Percentiles rank a stretch among this genome's conserved stretches.
Conservation (phyloP, 2,329 filamentous ascomycete species). For the Colletotrichum godetiae region DNA sequence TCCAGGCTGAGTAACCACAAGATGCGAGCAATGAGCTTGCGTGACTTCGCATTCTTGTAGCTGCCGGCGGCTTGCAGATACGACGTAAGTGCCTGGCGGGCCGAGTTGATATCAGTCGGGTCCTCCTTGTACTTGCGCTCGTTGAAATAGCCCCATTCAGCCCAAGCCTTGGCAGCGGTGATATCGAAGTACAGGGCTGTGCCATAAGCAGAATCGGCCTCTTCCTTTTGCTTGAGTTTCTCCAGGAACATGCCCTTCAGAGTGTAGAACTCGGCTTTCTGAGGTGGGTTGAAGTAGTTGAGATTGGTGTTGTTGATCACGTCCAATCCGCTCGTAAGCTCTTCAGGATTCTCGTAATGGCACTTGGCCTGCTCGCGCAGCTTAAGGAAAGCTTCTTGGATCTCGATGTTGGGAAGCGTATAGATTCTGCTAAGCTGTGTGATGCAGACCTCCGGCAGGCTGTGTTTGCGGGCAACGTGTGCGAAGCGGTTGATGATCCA, state of each 20-base stretch:
- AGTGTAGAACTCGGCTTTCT: slow-evolving; percentile 99
- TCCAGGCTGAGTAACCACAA: slow-evolving; percentile 96
- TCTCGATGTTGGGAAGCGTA: slow-evolving; percentile 98
- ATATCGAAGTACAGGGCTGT: slow-evolving; percentile 97
- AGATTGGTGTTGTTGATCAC: slow-evolving; percentile 99
- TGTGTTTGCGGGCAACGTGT: slow-evolving; percentile 96
- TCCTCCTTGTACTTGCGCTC: slow-evolving; percentile 96
- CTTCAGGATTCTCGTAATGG: slow-evolving; percentile 94
- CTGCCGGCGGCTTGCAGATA: slow-evolving; percentile 96
- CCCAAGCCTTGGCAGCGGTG: slow-evolving; percentile 95
- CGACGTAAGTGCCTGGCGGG: slow-evolving; percentile 92
- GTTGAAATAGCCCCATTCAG: slow-evolving; percentile 99
- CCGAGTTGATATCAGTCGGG: slow-evolving; percentile 82
- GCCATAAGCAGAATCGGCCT: slow-evolving; percentile 93
- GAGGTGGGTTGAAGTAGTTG: slow-evolving; percentile 94
- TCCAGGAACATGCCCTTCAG: slow-evolving; percentile 99
- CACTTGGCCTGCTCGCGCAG: slow-evolving; percentile 98
- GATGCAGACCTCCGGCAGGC: slow-evolving; percentile 96
- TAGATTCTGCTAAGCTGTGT: slow-evolving; percentile 97
- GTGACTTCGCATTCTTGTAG: slow-evolving; percentile 96
- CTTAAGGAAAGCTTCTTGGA: slow-evolving; percentile 98
- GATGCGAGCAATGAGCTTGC: slow-evolving; percentile 92
- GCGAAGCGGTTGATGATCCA: slow-evolving; percentile 99
- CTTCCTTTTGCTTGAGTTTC: slow-evolving; percentile 89
- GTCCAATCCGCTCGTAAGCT: slow-evolving; percentile 91